Evolutionary conservation across 1,139 yeast species (phyloP).

Genomic region (Casaregolazyma lundiana): DNA sequence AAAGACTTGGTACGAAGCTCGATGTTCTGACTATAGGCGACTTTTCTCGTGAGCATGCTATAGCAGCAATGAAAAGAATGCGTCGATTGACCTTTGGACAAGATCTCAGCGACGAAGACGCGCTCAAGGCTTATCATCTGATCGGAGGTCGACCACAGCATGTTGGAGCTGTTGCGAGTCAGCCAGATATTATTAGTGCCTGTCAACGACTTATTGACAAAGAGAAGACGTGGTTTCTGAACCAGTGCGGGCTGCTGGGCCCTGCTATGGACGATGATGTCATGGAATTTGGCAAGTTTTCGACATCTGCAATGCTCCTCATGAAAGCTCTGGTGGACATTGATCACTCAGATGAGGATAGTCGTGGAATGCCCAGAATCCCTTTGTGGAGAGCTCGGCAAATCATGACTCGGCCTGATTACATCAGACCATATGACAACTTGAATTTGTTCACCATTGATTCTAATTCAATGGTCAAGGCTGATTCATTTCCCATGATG

Average conservation of each 20-base stretch:
- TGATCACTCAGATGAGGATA: constrained; percentile 40
- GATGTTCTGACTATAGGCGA: constrained; percentile 72
- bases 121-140: constrained; percentile 58
- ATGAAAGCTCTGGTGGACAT: constrained; percentile 68
- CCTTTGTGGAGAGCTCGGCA: constrained; percentile 84
- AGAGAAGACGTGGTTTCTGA: constrained; percentile 81
- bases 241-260: constrained; percentile 76
- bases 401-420: constrained; percentile 81
- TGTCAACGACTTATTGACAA: constrained; percentile 69
- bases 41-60: constrained; percentile 52
- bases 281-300: constrained; percentile 78
- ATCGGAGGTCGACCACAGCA: constrained; percentile 88
- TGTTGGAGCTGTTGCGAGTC: constrained; percentile 67
- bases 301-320: constrained; percentile 70
- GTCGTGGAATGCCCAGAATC: constrained; percentile 62
- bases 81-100: constrained; percentile 48
- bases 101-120: constrained; percentile 36
- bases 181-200: constrained; percentile 55
- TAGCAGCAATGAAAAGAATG: constrained; percentile 51
- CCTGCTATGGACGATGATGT: constrained; percentile 84
- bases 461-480: constrained; percentile 62
- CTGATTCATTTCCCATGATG: constrained; percentile 88
- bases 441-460: constrained; percentile 76
- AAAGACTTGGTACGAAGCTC: constrained; percentile 65
- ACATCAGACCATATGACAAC: constrained; percentile 68